A percentile compares a stretch with the other conserved stretches of the same genome.
phyloP scores from a whole-genome alignment of 2,329 filamentous ascomycete genomes.

The Arachnomyces sp. region DNA sequence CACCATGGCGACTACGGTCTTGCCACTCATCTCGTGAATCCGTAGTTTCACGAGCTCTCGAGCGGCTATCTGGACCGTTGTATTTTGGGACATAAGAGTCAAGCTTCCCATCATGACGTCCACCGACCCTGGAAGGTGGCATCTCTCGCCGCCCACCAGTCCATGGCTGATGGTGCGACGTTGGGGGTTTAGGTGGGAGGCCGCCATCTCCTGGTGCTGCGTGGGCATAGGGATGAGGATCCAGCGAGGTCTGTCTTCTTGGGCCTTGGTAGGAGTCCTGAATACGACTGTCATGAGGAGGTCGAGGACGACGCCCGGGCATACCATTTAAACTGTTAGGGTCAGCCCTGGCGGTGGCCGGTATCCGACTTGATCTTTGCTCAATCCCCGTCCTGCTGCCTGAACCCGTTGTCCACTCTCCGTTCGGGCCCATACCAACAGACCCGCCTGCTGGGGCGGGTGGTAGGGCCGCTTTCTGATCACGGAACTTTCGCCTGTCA shows the following conservation, averaged over 20 bases:
- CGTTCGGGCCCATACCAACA: conserved; percentile 62
- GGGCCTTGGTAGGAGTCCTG: conserved; percentile 14
- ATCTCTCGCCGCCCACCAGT: conserved; percentile 20
- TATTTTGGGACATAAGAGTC: conserved; percentile 34
- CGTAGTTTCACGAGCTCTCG: conserved; percentile 17
- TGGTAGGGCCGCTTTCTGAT: conserved; percentile 72
- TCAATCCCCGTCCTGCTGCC: conserved; percentile 22
- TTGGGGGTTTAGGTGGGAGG: conserved; percentile 31
- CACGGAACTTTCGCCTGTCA: conserved; percentile 84
- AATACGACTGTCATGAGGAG: conserved; percentile 19
- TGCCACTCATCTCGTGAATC: conserved; percentile 18
- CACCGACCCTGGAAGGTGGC: conserved; percentile 17
- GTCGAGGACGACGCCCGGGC: conserved; percentile 18
- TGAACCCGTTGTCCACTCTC: conserved; percentile 41
- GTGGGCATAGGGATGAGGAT: conserved; percentile 17
- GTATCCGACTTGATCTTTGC: conserved; percentile 28
- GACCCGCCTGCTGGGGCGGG: conserved; percentile 88
- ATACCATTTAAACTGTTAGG: conserved; percentile 15
- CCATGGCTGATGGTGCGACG: conserved; percentile 20
- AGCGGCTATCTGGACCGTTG: conserved; percentile 16
- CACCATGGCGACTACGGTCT: conserved; percentile 11
- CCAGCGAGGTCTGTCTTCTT: conserved; percentile 16
- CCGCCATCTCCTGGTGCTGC: conserved; percentile 24
- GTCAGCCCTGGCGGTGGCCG: conserved; percentile 24
- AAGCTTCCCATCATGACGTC: conserved; percentile 18